Base-by-base conservation (phyloP, 2,329 filamentous ascomycete species). In the Aurifilum marmelostoma region DNA sequence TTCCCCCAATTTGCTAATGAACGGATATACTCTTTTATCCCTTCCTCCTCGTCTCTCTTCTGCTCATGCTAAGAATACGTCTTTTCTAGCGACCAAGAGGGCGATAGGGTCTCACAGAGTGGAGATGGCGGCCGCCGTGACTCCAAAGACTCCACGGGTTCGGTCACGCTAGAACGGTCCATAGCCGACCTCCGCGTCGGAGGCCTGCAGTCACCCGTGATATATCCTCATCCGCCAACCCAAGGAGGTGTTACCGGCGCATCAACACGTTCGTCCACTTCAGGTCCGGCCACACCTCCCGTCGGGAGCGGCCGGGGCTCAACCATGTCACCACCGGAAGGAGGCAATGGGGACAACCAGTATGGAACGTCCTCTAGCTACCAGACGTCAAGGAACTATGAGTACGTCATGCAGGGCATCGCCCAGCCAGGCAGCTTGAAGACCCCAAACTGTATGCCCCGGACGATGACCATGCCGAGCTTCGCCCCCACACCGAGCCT, bases 11-110 rank as follows among this genome's bases (percentile, higher is more conserved):
- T 7, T 39, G 6, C 37, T 39, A 39, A 2, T 9, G 37, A 2
- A 39, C 5, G 12, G 66, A 65, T 63, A 29, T 14, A 7, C 50
- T 12, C 50, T 62, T 14, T 67, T 34, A 4, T 34, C 34, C 8
- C 8, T 34, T 34, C 8, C 8, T 34, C 8, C 8, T 34, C 8
- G 4, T 34, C 8, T 34, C 8, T 34, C 8, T 65, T 72, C 29
- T 71, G 18, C 27, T 41, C 43, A 39, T 68, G 41, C 60, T 74
- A 69, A 74, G 69, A 47, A n/a, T 47, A 54, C 43, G 27, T 9
- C 5, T 34, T 34, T 34, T 34, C n/a, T 67, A 85, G 83, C 76
- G 82, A 84, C 67, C 80, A 82, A 67, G 83, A 84, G 73, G 80
- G 79, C 61, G 82, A 83, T 65, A 79, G 78, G 64, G 75, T 77